phyloP scores from a whole-genome alignment of 1,284 basidiomycete genomes.

The Trametes hirsuta region DNA sequence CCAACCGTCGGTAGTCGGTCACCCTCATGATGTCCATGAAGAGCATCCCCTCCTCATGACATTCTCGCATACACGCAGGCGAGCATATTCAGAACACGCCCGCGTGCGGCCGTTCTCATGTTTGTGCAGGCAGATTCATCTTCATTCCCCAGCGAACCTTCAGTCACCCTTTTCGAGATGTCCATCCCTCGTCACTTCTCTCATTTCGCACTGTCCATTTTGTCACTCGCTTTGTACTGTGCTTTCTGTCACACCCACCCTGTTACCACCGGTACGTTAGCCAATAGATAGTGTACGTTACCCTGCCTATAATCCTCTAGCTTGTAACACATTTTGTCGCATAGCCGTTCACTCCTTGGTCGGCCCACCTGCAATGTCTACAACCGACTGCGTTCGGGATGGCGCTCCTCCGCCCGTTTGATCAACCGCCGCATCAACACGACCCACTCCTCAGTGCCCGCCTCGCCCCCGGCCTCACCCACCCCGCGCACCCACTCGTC shows the following conservation, averaged over 20 bases:
- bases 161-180: background rate
- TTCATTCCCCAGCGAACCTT: background rate
- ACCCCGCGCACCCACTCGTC: constrained; percentile 63
- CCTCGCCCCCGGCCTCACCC: constrained; percentile 46
- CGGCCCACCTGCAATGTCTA: background rate
- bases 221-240: background rate
- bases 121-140: too few relatives aligned
- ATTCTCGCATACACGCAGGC: background rate
- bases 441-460: constrained; percentile 63
- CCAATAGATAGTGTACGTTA: constrained; percentile 6
- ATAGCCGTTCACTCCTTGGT: background rate
- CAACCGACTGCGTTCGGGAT: constrained; percentile 17
- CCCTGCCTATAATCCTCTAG: background rate
- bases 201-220: background rate
- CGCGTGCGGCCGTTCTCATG: too few relatives aligned
- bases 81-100: too few relatives aligned
- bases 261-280: background rate
- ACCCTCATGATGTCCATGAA: background rate
- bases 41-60: background rate
- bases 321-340: background rate
- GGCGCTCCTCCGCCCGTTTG: constrained; percentile 38
- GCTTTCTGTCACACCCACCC: background rate
- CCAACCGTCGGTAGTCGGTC: background rate
- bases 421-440: constrained; percentile 55
- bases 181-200: background rate